Evolutionary conservation across 2,329 filamentous ascomycete species (phyloP).

Genomic region (Gliomastix tumulicola): DNA sequence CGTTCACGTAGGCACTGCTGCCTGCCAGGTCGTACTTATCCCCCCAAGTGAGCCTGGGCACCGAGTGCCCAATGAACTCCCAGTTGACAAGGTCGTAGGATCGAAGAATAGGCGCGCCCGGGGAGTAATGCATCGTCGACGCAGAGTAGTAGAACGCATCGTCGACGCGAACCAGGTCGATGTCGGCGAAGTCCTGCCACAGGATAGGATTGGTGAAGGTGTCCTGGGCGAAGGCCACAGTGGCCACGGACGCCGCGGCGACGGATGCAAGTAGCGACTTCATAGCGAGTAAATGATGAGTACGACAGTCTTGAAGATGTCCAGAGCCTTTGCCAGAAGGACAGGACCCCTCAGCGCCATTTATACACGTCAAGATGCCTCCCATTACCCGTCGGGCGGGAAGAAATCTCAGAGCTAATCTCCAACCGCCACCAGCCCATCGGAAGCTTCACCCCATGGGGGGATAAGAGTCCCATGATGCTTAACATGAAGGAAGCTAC

Average conservation of each 20-base stretch:
- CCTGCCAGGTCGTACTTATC: conserved; percentile 33
- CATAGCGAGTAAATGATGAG: too few relatives aligned
- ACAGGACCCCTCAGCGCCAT: too few relatives aligned
- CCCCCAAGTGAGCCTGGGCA: conserved; percentile 30
- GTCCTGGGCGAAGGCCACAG: conserved; percentile 1
- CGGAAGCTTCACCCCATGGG: too few relatives aligned
- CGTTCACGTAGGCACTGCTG: conserved; percentile 39
- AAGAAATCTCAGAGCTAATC: too few relatives aligned
- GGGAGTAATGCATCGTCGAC: conserved; percentile 48
- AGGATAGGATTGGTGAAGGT: conserved; percentile 41
- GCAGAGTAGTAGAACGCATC: conserved; percentile 47
- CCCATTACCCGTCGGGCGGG: too few relatives aligned
- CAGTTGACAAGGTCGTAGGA: conserved; percentile 49
- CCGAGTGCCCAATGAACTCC: conserved; percentile 35
- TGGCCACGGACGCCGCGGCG: neutral
- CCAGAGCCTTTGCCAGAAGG: too few relatives aligned
- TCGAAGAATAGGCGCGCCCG: conserved; percentile 46
- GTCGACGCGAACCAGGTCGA: conserved; percentile 43
- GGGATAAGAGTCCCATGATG: too few relatives aligned
- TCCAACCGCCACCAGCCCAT: too few relatives aligned
- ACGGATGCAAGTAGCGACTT: too few relatives aligned
- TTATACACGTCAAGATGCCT: too few relatives aligned
- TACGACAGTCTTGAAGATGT: too few relatives aligned
- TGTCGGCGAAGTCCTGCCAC: conserved; percentile 47
- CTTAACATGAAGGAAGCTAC: too few relatives aligned